Evolutionary conservation across 139 green algal genomes (phyloP).

Genomic region (Chlorokybus atmophyticus): DNA sequence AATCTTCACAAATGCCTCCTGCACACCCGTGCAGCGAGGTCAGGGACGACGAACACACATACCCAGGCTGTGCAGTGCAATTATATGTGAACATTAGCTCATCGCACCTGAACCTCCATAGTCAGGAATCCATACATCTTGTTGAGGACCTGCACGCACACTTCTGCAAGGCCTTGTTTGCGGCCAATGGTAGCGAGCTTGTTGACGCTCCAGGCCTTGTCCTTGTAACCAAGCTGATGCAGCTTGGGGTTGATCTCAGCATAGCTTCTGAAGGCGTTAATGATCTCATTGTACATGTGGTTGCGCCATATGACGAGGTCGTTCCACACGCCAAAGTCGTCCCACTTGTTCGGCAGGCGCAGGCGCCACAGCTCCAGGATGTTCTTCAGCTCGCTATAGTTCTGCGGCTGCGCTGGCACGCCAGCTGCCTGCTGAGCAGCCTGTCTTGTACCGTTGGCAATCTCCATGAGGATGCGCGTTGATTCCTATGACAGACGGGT

Average conservation of each 20-base stretch:
- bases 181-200: conserved; percentile 65
- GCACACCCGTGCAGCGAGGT: too few relatives aligned
- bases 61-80: too few relatives aligned
- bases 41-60: too few relatives aligned
- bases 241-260: conserved; percentile 43
- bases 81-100: too few relatives aligned
- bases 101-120: conserved; percentile 78
- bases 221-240: conserved; percentile 54
- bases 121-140: conserved; percentile 86
- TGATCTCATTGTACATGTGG: conserved; percentile 90
- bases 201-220: conserved; percentile 94
- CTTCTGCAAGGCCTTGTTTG: conserved; percentile 40
- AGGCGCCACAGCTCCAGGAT: conserved; percentile 81
- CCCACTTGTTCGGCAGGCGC: conserved; percentile 88
- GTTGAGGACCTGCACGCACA: conserved; percentile 61
- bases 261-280: conserved; percentile 58
- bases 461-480: conserved; percentile 57
- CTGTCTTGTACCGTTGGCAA: too few relatives aligned
- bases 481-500: too few relatives aligned
- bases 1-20: conserved; percentile 97
- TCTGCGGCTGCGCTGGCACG: conserved; percentile 2
- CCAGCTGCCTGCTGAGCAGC: conserved; percentile 1
- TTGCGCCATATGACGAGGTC: conserved; percentile 92
- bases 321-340: conserved; percentile 72
- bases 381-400: conserved; percentile 51